These are phyloP conservation scores for Cercophora scortea DNA, from an alignment of 495 filamentous ascomycete genomes.

Conservation along the genomic window DNA sequence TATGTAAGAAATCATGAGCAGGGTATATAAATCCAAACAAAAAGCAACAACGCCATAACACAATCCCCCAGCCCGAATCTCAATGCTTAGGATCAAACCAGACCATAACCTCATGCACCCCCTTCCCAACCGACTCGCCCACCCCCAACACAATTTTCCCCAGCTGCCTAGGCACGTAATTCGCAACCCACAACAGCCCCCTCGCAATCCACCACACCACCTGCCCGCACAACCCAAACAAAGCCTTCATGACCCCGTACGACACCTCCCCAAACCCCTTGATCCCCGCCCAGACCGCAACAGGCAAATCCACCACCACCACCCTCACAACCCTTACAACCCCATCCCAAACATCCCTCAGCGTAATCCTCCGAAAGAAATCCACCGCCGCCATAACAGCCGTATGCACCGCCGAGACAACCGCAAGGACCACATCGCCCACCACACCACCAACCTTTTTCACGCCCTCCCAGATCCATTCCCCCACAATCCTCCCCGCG, in stretches of 20 bases:
- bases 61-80: no score
- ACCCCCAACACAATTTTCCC: slow-evolving; percentile 22
- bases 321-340: slow-evolving; percentile 19
- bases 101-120: slow-evolving; percentile 30
- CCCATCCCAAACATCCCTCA: slow-evolving; percentile 31
- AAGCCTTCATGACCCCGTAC: slow-evolving; percentile 13
- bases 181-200: slow-evolving; percentile 19
- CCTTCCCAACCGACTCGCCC: slow-evolving; percentile 24
- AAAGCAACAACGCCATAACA: no score
- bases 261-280: slow-evolving; percentile 13
- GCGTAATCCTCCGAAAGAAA: slow-evolving; percentile 30
- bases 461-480: slow-evolving; percentile 27
- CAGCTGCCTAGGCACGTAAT: slow-evolving; percentile 28
- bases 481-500: slow-evolving; percentile 15
- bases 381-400: slow-evolving; percentile 21
- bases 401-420: slow-evolving; percentile 30
- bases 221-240: slow-evolving; percentile 25
- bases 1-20: no score
- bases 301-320: slow-evolving; percentile 25
- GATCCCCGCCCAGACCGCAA: slow-evolving; percentile 19
- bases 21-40: no score
- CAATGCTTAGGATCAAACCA: slow-evolving; percentile 35
- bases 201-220: slow-evolving; percentile 18
- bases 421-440: slow-evolving; percentile 13
- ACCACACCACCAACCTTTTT: slow-evolving; percentile 19